Percentiles rank a stretch among this genome's conserved stretches.
phyloP scores from a whole-genome alignment of 2,329 filamentous ascomycete species.

The Meredithiella fracta region DNA sequence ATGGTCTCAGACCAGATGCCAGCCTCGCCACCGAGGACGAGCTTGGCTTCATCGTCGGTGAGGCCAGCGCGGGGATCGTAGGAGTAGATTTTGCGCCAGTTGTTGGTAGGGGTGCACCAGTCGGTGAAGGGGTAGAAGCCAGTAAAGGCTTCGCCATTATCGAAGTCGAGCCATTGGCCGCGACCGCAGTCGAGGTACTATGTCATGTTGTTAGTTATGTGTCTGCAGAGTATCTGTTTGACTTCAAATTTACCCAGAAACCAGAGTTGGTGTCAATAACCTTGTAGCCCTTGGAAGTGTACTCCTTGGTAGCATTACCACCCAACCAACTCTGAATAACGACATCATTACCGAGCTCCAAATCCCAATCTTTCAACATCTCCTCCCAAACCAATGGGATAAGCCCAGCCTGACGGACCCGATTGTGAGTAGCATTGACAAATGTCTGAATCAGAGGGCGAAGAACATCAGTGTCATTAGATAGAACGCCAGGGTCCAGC shows the following conservation, averaged over 20 bases:
- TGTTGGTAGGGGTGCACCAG: constrained; percentile 68
- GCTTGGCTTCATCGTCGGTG: constrained; percentile 40
- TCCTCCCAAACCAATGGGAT: constrained; percentile 78
- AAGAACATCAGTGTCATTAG: constrained; percentile 47
- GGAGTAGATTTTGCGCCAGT: constrained; percentile 66
- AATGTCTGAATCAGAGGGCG: constrained; percentile 65
- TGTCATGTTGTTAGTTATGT: constrained; percentile 15
- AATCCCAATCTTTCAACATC: constrained; percentile 62
- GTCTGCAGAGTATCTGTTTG: background rate
- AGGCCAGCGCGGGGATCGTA: constrained; percentile 58
- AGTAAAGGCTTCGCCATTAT: constrained; percentile 35
- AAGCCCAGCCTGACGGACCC: constrained; percentile 46
- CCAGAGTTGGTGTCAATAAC: constrained; percentile 62
- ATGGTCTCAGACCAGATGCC: constrained; percentile 70
- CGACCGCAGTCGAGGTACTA: constrained; percentile 72
- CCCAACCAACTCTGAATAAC: constrained; percentile 68
- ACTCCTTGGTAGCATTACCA: constrained; percentile 40
- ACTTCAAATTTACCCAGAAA: constrained; percentile 46
- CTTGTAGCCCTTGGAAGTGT: constrained; percentile 48
- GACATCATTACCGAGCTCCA: constrained; percentile 53
- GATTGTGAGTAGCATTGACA: constrained; percentile 50
- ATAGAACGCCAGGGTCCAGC: constrained; percentile 55
- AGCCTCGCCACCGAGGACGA: constrained; percentile 67
- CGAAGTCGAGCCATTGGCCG: constrained; percentile 62
- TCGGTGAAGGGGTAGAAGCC: constrained; percentile 55